Evolutionary conservation across 2,329 filamentous ascomycete species (phyloP).

Genomic region (Stemphylium lycopersici): DNA sequence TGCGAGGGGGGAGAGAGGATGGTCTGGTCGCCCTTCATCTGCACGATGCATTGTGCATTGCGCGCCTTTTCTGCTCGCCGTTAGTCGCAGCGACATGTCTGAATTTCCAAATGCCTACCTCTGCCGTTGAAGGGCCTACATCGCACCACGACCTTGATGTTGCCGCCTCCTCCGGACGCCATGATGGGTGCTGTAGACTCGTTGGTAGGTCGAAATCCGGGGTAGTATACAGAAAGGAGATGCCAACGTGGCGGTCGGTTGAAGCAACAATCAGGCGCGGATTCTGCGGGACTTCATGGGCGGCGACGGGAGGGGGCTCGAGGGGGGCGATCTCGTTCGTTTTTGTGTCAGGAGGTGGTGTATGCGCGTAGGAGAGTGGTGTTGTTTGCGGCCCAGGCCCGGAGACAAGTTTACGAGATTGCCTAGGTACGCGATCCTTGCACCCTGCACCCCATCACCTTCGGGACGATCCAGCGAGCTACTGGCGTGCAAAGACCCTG

Average conservation of each 20-base stretch:
- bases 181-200: conserved; percentile 50
- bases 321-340: conserved; percentile 4
- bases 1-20: conserved; percentile 75
- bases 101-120: conserved; percentile 62
- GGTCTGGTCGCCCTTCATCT: conserved; percentile 94
- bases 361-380: conserved; percentile 14
- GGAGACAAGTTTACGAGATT: conserved; percentile 28
- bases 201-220: conserved; percentile 4
- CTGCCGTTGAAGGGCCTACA: conserved; percentile 92
- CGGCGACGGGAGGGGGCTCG: conserved; percentile 14
- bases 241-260: conserved; percentile 19
- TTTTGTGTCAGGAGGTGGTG: conserved; percentile 33
- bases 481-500: conserved; percentile 12
- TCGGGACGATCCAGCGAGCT: conserved; percentile 7
- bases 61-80: conserved; percentile 78
- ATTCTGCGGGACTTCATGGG: conserved; percentile 38
- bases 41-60: conserved; percentile 93
- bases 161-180: conserved; percentile 77
- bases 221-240: conserved; percentile 18
- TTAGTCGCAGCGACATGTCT: conserved; percentile 18
- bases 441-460: conserved; percentile 5
- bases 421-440: conserved; percentile 34
- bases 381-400: conserved; percentile 15
- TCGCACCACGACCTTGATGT: conserved; percentile 99
- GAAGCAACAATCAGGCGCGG: conserved; percentile 31